Base-by-base conservation (phyloP, 2,329 filamentous ascomycete species). In the Fusarium proliferatum region DNA sequence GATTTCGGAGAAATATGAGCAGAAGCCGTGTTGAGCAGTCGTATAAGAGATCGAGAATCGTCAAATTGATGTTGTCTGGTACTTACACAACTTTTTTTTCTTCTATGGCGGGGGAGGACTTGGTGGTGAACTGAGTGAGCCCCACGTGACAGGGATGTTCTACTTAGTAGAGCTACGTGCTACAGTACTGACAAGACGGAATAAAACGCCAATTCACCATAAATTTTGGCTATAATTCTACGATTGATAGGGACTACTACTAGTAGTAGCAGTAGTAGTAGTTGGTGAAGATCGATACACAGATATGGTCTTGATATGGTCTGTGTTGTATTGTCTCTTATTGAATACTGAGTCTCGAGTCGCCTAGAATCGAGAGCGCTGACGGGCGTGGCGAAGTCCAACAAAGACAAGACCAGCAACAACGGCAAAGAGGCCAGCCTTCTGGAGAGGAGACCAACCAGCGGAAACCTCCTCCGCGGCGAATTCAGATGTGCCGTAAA, bases 41-140 rank as follows among this genome's bases (percentile, higher is more conserved):
- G 46, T 52, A 17, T n/a, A 38, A 43, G 42, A 51, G 53, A 53
- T 46, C 21, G 23, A 33, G n/a, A 65, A 57, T 41, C 34, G 56
- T 52, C 16, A 67, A 58, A 23, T 49, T 61, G n/a, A 46, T 39
- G 64, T 52, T 64, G 53, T 61, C 52, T 56, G 49, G 52, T 57
- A 79, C 76, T 79, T 81, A 79, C 76, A 79, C 76, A 79, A 75
- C 81, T 81, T 81, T 79, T 79, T 77, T 71, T 72, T 71, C 48
- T 75, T 73, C 34, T 56, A 57, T 53, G 64, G 76, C 67, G 72
- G 76, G 76, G 73, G 68, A 60, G 49, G 36, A 58, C 56, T 69
- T 64, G 52, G 65, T 55, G 43, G 60, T 53, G 39, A 59, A 69
- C 45, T 53, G 17, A 69, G 46, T 53, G 21, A 67, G 62, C 74